Conservation (phyloP, 805 yeast genomes). For the Wickerhamomyces bisporus region DNA sequence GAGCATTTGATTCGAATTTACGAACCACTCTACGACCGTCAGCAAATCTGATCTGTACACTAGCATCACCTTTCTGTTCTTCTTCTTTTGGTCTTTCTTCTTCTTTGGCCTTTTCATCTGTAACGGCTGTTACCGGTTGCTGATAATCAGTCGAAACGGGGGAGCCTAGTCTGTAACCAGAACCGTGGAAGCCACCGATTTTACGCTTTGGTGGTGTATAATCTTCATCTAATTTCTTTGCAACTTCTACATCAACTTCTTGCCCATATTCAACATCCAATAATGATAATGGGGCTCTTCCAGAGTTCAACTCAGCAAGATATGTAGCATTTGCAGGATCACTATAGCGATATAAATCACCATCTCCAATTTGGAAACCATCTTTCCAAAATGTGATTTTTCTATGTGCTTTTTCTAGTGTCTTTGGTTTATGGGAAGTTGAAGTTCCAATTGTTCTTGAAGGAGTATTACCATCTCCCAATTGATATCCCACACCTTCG, state of each 20-base stretch:
- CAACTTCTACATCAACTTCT: constrained; percentile 88
- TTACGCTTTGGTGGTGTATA: constrained; percentile 62
- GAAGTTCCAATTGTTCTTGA: constrained; percentile 28
- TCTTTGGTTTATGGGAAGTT: constrained; percentile 28
- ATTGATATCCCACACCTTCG: constrained; percentile 35
- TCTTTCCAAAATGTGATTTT: constrained; percentile 93
- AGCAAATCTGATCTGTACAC: constrained; percentile 79
- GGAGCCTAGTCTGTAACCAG: constrained; percentile 83
- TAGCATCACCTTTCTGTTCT: constrained; percentile 54
- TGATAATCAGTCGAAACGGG: constrained; percentile 72
- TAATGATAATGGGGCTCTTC: constrained; percentile 84
- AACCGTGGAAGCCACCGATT: constrained; percentile 68
- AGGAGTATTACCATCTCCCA: constrained; percentile 32
- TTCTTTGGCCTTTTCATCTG: constrained; percentile 14
- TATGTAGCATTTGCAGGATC: constrained; percentile 85
- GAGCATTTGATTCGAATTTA: constrained; percentile 58
- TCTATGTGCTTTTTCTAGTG: constrained; percentile 55
- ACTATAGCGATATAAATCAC: constrained; percentile 78
- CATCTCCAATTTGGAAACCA: constrained; percentile 94
- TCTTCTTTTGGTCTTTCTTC: constrained; percentile 22
- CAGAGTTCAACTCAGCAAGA: constrained; percentile 75
- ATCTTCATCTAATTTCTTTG: constrained; percentile 74
- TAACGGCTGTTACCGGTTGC: constrained; percentile 15
- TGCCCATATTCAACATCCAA: constrained; percentile 84
- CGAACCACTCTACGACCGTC: constrained; percentile 68